A percentile compares a stretch with the other conserved stretches of the same genome.
These are phyloP conservation scores for Phoma sp. DNA, from an alignment of 2,329 filamentous ascomycete genomes.

Conservation along the genomic window DNA sequence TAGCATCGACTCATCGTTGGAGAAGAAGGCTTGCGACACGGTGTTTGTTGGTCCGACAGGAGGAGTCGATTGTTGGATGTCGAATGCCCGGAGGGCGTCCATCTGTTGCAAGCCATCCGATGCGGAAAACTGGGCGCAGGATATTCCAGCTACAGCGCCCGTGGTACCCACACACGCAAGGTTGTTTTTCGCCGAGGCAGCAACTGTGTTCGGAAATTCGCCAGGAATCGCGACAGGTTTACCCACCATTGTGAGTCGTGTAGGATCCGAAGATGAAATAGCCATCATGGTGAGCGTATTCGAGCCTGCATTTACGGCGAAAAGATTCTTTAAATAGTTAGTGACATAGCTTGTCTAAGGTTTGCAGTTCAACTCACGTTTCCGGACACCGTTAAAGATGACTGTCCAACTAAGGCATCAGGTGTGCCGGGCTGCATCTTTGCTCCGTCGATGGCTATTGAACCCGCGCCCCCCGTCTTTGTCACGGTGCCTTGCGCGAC, in stretches of 20 bases:
- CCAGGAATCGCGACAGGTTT: constrained; percentile 44
- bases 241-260: constrained; percentile 41
- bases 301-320: constrained; percentile 59
- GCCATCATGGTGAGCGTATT: constrained; percentile 51
- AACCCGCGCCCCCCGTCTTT: not conserved
- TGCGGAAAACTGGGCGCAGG: constrained; percentile 30
- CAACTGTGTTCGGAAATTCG: constrained; percentile 51
- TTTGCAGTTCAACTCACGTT: not conserved
- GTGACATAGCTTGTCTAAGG: not conserved
- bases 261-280: constrained; percentile 42
- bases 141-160: constrained; percentile 47
- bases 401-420: not conserved
- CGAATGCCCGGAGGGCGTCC: constrained; percentile 51
- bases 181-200: constrained; percentile 45
- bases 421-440: not conserved
- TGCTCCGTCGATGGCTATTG: not conserved
- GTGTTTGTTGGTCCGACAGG: constrained; percentile 66
- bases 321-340: constrained; percentile 54
- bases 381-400: not conserved
- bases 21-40: constrained; percentile 68
- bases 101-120: constrained; percentile 29
- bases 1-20: constrained; percentile 60
- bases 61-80: constrained; percentile 64
- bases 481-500: not conserved
- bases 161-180: constrained; percentile 51